Evolutionary conservation across 345 rosid species (phyloP), one percentile per base, ranked within the genome.

Genomic region (Euphorbia peplus): DNA sequence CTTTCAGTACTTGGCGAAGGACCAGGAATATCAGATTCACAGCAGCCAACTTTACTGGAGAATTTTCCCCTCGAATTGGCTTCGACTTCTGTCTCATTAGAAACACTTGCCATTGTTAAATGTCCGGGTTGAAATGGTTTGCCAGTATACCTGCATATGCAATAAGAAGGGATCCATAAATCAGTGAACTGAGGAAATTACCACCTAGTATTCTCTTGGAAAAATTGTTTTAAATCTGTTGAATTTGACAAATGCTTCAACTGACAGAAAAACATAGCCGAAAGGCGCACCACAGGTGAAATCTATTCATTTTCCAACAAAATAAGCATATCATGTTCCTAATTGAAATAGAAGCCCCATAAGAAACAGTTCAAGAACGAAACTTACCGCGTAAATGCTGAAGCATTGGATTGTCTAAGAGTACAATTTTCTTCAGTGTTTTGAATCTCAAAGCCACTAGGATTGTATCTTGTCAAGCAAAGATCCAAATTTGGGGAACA

Each of bases 351-450:
- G 5, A 42, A 67, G 12, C 39, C 19, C 8, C 71, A 16, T 18
- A 60, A n/a, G 50, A 35, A 10, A 47, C 13, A 39, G 18, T 30
- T 42, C 66, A 18, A 4, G 21, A 37, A 68, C 58, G 37, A 63
- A 59, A 73, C 90, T 78, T 70, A 87, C 97, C 89, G 78, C 5
- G 92, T 78, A 75, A 93, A 93, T 71, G 98, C 97, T 0, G 97
- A 93, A 79, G 91, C 86, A 84, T 80, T 79, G 50, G 97, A 90
- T 53, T 86, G 97, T 79, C 81, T 80, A 28, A 93, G 85, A 26
- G 74, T 74, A 15, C 79, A 83, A 60, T 71, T 77, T 69, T 84
- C 91, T 73, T 82, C 89, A 12, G 81, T 63, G 53, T 52, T 61
- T 53, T 77, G 85, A 76, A 75, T 76, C 72, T 83, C 90, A 3